Evolutionary conservation across 1,284 basidiomycete genomes (phyloP).

Genomic region (Fomitopsis pinicola): DNA sequence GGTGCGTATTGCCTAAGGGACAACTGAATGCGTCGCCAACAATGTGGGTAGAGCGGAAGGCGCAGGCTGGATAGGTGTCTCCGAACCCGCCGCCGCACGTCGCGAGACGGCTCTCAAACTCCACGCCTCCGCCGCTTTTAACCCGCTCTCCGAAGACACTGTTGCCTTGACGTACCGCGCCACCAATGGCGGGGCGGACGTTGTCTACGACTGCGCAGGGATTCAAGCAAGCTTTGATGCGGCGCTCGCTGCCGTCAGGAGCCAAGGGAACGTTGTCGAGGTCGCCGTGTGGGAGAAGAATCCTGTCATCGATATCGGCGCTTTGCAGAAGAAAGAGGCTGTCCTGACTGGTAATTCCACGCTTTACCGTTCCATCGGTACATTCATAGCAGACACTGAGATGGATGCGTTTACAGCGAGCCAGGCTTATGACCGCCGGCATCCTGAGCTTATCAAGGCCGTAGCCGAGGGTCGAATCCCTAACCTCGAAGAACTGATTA

Average conservation of each 20-base stretch:
- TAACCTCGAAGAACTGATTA: constrained; percentile 25
- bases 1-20: neutral
- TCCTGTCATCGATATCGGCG: constrained; percentile 23
- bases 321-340: constrained; percentile 25
- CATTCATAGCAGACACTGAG: neutral
- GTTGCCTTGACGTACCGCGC: constrained; percentile 14
- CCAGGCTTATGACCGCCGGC: constrained; percentile 24
- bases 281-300: constrained; percentile 26
- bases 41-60: constrained; percentile 8
- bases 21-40: neutral
- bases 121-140: constrained; percentile 24
- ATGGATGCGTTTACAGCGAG: constrained; percentile 7
- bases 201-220: constrained; percentile 32
- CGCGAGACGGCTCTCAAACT: constrained; percentile 22
- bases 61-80: constrained; percentile 24
- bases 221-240: constrained; percentile 22
- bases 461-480: constrained; percentile 23
- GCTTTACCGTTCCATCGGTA: too few relatives aligned
- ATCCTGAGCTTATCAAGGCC: constrained; percentile 23
- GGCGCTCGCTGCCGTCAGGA: constrained; percentile 22
- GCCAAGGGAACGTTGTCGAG: constrained; percentile 25
- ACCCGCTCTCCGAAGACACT: constrained; percentile 17
- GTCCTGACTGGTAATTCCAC: constrained; percentile 15
- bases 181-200: constrained; percentile 27
- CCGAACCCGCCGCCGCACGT: constrained; percentile 25